A percentile compares a stretch with the other conserved stretches of the same genome.
Evolutionary conservation across 306 rosid species (phyloP).

Genomic region (Pyrus betulifolia): DNA sequence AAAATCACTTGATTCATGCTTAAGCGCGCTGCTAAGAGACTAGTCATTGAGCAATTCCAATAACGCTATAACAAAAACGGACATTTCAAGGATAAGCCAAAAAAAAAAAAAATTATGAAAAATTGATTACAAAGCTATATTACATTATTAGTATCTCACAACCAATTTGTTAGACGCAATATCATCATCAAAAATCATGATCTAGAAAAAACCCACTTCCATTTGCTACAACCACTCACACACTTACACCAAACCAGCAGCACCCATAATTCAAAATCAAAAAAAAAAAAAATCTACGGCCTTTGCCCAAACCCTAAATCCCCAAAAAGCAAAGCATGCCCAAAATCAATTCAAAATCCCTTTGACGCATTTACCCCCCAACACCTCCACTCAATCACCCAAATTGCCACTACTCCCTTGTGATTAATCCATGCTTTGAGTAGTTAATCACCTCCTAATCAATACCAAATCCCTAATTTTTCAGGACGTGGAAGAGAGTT

Average conservation of each 20-base stretch:
- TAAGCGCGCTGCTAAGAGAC: accelerated
- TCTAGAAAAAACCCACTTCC: constrained; percentile 16
- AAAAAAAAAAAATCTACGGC: not conserved
- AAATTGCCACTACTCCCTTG: constrained; percentile 8
- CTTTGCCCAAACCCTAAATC: constrained; percentile 29
- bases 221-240: not conserved
- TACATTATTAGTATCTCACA: constrained; percentile 5
- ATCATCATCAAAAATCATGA: constrained; percentile 23
- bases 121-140: not conserved
- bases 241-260: constrained; percentile 16
- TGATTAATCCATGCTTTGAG: not conserved
- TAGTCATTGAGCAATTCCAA: not conserved
- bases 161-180: constrained; percentile 29
- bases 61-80: not conserved
- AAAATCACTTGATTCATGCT: no score
- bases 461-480: constrained; percentile 11
- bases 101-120: not conserved
- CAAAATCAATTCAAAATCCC: not conserved
- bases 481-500: not conserved
- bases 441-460: not conserved
- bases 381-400: not conserved
- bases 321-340: not conserved
- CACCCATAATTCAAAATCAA: not conserved
- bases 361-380: constrained; percentile 20
- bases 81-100: not conserved